Evolutionary conservation across 768 basidiomycete species (phyloP).

Genomic region (Pleurotus citrinopileatus): DNA sequence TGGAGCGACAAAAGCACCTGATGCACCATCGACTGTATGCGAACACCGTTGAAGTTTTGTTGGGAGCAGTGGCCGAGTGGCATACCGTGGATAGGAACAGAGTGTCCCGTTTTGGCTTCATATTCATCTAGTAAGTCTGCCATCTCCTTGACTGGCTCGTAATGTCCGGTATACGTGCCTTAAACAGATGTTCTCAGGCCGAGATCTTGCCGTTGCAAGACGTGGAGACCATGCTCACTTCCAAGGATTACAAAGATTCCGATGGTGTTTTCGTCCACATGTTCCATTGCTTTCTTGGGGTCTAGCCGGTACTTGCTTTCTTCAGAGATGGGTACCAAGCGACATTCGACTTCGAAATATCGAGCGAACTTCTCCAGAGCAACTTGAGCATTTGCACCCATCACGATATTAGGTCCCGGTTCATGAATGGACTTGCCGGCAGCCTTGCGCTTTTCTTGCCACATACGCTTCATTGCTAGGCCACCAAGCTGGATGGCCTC

Average conservation of each 20-base stretch:
- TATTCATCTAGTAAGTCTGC: slow-evolving; percentile 66
- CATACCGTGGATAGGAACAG: slow-evolving; percentile 70
- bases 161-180: slow-evolving; percentile 65
- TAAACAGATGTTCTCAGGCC: neutral
- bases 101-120: slow-evolving; percentile 55
- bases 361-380: slow-evolving; percentile 72
- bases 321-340: slow-evolving; percentile 48
- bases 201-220: no score
- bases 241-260: slow-evolving; percentile 57
- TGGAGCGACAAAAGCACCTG: slow-evolving; percentile 66
- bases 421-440: slow-evolving; percentile 72
- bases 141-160: slow-evolving; percentile 86
- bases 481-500: slow-evolving; percentile 78
- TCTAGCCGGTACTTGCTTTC: slow-evolving; percentile 55
- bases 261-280: slow-evolving; percentile 73
- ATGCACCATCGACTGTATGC: slow-evolving; percentile 54
- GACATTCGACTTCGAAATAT: slow-evolving; percentile 67
- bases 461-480: slow-evolving; percentile 69
- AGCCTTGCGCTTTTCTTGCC: slow-evolving; percentile 66
- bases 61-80: slow-evolving; percentile 35
- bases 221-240: slow-evolving; percentile 32
- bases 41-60: slow-evolving; percentile 38
- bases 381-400: slow-evolving; percentile 74
- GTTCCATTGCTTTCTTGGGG: slow-evolving; percentile 60
- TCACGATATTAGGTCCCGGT: slow-evolving; percentile 69